These are phyloP conservation scores for Amanita muscaria DNA, from an alignment of 768 basidiomycete species.

Conservation along the genomic window DNA sequence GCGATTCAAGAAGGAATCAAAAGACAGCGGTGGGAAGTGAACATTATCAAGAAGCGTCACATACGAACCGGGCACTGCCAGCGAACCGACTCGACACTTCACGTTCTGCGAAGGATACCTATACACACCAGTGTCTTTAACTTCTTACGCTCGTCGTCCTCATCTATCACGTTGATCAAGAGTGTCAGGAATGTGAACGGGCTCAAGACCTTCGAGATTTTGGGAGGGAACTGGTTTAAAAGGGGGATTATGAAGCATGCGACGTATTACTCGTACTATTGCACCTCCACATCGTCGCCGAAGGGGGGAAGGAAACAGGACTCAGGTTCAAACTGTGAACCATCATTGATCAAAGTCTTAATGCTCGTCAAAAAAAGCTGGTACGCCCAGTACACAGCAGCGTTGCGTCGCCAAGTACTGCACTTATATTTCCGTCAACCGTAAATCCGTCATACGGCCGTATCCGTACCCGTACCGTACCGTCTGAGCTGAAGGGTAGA, in stretches of 20 bases:
- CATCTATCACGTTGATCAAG: conserved; percentile 34
- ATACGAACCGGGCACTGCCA: conserved; percentile 43
- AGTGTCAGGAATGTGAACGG: conserved; percentile 24
- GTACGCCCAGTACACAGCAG: too few relatives aligned
- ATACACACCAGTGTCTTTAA: too few relatives aligned
- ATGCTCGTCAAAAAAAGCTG: too few relatives aligned
- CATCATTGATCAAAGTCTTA: too few relatives aligned
- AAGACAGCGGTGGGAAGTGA: conserved; percentile 36
- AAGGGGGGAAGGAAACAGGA: too few relatives aligned
- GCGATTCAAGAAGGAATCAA: conserved; percentile 35
- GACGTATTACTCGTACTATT: conserved; percentile 11
- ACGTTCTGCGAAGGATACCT: conserved; percentile 29
- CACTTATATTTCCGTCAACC: too few relatives aligned
- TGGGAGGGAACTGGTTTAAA: conserved; percentile 19
- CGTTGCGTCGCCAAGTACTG: too few relatives aligned
- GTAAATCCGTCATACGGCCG: too few relatives aligned
- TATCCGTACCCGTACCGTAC: too few relatives aligned
- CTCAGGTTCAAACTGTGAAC: too few relatives aligned
- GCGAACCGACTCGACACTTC: conserved; percentile 69
- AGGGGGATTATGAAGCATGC: conserved; percentile 25
- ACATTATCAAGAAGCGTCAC: conserved; percentile 36
- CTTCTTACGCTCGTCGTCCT: too few relatives aligned
- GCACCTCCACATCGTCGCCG: neutral
- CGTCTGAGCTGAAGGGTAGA: too few relatives aligned
- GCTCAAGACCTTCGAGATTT: conserved; percentile 35